Conservation (phyloP, 805 yeast species). For the Candida pseudofarinosa region DNA sequence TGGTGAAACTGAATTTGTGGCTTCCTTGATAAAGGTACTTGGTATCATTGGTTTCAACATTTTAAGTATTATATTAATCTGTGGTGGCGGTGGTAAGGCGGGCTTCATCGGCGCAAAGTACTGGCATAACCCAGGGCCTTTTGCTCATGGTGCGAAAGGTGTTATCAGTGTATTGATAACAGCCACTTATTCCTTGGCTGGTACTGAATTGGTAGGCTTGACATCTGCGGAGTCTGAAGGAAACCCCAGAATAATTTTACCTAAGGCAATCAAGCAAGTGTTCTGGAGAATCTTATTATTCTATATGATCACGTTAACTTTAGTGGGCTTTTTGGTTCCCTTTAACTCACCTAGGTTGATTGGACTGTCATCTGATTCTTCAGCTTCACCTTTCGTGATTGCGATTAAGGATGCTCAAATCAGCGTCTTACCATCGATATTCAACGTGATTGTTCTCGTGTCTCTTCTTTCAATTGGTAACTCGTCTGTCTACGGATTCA, state of each 20-base stretch:
- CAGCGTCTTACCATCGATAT: constrained; percentile 38
- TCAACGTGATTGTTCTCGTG: constrained; percentile 40
- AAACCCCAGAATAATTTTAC: constrained; percentile 36
- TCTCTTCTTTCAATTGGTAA: constrained; percentile 40
- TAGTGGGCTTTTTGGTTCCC: constrained; percentile 39
- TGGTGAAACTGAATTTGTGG: constrained; percentile 34
- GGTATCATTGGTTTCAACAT: constrained; percentile 40
- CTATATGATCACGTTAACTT: constrained; percentile 37
- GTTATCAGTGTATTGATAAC: constrained; percentile 35
- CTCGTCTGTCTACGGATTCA: constrained; percentile 41
- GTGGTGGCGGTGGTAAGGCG: constrained; percentile 41
- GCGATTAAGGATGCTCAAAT: constrained; percentile 41
- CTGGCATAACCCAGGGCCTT: constrained; percentile 36
- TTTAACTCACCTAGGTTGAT: constrained; percentile 24
- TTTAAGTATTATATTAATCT: constrained; percentile 34
- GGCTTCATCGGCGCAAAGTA: constrained; percentile 36
- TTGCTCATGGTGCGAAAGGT: constrained; percentile 40
- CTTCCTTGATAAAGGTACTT: constrained; percentile 32
- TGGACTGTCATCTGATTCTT: constrained; percentile 21
- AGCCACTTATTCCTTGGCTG: constrained; percentile 41
- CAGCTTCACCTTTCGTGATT: constrained; percentile 41
- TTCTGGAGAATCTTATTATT: constrained; percentile 39
- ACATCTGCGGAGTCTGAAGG: constrained; percentile 36
- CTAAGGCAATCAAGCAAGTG: constrained; percentile 41
- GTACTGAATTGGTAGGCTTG: constrained; percentile 39